A percentile compares a stretch with the other conserved stretches of the same genome.
Evolutionary conservation across 306 rosid genomes (phyloP).

Genomic region (Trifolium dubium): DNA sequence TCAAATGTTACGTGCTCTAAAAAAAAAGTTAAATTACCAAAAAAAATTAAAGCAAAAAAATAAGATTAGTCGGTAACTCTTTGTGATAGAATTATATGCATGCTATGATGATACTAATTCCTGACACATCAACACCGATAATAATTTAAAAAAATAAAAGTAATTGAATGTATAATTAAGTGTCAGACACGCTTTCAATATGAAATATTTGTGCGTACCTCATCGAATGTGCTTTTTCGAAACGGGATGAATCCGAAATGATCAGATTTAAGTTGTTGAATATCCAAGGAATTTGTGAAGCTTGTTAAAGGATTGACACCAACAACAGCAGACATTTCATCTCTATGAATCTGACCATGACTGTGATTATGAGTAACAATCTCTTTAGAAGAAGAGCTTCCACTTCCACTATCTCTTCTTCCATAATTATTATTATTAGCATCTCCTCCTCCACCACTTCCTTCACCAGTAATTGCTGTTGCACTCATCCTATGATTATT

Average conservation of each 20-base stretch:
- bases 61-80: not conserved
- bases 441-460: conserved; percentile 49
- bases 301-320: conserved; percentile 52
- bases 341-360: conserved; percentile 37
- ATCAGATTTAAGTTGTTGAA: conserved; percentile 74
- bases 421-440: conserved; percentile 15
- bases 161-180: too few species aligned
- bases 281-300: conserved; percentile 58
- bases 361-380: conserved; percentile 36
- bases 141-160: too few species aligned
- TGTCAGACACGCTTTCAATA: not conserved
- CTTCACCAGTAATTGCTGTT: conserved; percentile 49
- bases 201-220: conserved; percentile 49
- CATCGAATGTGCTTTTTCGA: conserved; percentile 68
- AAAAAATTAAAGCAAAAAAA: not conserved
- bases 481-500: conserved; percentile 33
- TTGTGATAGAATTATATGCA: too few species aligned
- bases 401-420: conserved; percentile 56
- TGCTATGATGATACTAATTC: not conserved
- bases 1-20: not conserved
- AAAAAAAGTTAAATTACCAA: not conserved
- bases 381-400: conserved; percentile 84
- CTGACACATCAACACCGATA: too few species aligned
- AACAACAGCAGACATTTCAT: conserved; percentile 56
- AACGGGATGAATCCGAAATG: conserved; percentile 80